These are phyloP conservation scores for Mariannaea sp. DNA, from an alignment of 2,329 filamentous ascomycete species.

Conservation along the genomic window DNA sequence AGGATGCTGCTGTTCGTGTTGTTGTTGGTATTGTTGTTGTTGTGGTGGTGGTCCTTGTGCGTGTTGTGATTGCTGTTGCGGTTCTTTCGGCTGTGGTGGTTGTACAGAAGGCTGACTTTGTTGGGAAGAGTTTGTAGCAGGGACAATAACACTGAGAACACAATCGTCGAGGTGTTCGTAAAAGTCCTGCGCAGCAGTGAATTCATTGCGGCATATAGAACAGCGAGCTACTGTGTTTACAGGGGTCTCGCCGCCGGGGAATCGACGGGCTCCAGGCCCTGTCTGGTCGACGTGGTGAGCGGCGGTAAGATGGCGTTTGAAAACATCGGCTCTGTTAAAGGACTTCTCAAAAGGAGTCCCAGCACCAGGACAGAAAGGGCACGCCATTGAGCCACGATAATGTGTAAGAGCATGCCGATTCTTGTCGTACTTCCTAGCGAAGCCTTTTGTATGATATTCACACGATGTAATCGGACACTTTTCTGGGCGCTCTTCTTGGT, in stretches of 20 bases:
- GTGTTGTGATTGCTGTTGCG: too few species aligned
- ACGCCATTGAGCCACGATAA: conserved; percentile 98
- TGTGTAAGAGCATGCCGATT: conserved; percentile 95
- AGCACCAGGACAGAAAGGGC: conserved; percentile 89
- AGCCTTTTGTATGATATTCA: conserved; percentile 93
- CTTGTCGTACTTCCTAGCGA: conserved; percentile 97
- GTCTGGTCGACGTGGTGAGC: conserved; percentile 95
- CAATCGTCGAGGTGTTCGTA: conserved; percentile 89
- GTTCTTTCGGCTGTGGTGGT: too few species aligned
- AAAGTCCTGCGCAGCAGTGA: conserved; percentile 89
- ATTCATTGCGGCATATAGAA: conserved; percentile 82
- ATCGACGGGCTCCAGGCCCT: conserved; percentile 73
- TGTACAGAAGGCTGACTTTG: conserved; percentile 5
- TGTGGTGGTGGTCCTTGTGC: conserved; percentile 15
- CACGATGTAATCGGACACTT: conserved; percentile 94
- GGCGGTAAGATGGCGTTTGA: conserved; percentile 92
- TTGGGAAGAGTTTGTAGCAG: conserved; percentile 29
- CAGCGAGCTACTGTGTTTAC: conserved; percentile 73
- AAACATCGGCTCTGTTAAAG: conserved; percentile 95
- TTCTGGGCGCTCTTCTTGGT: conserved; percentile 90
- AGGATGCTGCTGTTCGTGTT: neutral
- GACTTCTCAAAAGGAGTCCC: conserved; percentile 90
- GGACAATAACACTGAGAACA: conserved; percentile 63
- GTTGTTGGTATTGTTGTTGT: conserved; percentile 15
- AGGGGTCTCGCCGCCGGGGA: conserved; percentile 26